phyloP scores from a whole-genome alignment of 768 basidiomycete genomes.

The Boletus sp. region DNA sequence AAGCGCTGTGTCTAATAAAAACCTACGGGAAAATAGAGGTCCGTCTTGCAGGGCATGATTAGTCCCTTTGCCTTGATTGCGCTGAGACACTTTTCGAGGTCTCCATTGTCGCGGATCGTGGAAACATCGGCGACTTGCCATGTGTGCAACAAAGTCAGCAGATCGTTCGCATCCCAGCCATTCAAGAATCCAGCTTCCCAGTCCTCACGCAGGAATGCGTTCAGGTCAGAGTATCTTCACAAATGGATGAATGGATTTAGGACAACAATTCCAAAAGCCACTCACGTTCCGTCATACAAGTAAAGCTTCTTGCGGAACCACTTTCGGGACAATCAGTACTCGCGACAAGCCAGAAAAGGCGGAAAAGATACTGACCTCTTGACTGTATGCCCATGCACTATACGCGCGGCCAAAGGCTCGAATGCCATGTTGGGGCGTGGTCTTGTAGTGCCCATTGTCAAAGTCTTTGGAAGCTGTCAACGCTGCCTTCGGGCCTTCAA shows the following conservation, averaged over 20 bases:
- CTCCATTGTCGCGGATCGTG: constrained; percentile 40
- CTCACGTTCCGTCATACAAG: constrained; percentile 41
- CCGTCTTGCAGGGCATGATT: constrained; percentile 60
- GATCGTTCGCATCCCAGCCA: constrained; percentile 55
- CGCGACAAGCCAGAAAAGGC: not conserved
- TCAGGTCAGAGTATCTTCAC: constrained; percentile 44
- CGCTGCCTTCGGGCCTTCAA: constrained; percentile 60
- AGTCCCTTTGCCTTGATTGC: constrained; percentile 51
- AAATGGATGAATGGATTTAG: not conserved
- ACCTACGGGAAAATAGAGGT: constrained; percentile 54
- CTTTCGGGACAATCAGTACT: constrained; percentile 28
- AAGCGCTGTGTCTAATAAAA: not conserved
- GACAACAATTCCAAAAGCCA: not conserved
- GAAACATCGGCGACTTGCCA: constrained; percentile 53
- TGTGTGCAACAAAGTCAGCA: constrained; percentile 47
- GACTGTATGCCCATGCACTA: constrained; percentile 59
- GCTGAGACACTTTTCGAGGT: constrained; percentile 39
- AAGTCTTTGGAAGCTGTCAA: constrained; percentile 54
- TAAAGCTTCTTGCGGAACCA: constrained; percentile 53
- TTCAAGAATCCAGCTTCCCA: constrained; percentile 49
- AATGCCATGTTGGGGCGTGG: constrained; percentile 45
- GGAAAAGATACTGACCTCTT: constrained; percentile 38
- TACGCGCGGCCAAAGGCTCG: constrained; percentile 57
- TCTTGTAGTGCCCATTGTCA: constrained; percentile 50
- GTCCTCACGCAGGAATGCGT: constrained; percentile 48